Evolutionary conservation across 495 filamentous ascomycete genomes (phyloP), one percentile per base, ranked within the genome.

Genomic region (Penicillium manginii): DNA sequence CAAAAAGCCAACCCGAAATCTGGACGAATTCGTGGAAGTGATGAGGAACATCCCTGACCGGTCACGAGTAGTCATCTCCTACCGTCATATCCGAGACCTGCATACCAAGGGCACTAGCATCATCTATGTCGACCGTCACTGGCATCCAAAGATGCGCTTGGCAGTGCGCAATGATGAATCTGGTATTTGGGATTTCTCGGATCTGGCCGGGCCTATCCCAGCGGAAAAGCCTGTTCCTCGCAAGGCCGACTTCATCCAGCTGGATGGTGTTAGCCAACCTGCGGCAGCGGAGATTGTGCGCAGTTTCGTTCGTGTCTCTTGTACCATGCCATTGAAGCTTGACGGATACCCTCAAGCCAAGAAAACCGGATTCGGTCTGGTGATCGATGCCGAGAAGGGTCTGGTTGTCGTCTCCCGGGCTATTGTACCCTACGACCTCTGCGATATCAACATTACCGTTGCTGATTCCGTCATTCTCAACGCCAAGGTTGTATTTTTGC

Each of bases 31-130:
- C 66, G 88, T 98, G 50, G 86, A 96, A 54, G 92, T 97, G 43
- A 90, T 97, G 84, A 91, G 89, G 74, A 78, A 64, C 18, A 93
- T 99, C 48, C 94, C 93, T 2, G 83, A 98, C 72, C 89, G 91
- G 67, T 84, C 92, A 6, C 84, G 94, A 18, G 88, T 99, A 43
- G 93, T 97, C 4, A 87, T 97, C 39, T 93, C 91, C 2, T 98
- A 97, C 75, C 93, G 96, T 64, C 94, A 99, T 66, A 86, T 99
- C 29, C 83, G 92, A 12, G 96, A 99, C 72, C 80, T 99, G 23
- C 94, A 99, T 72, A 96, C 93, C 0, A 85, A 93, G 49, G 91
- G 93, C 65, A 98, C 94, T 0, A 91, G 88, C 55, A 96, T 99
- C 70, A 80, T 96, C 55, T 87, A 93, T 55, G 86, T 99, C 58